These are phyloP conservation scores for Fragaria ananassa DNA, from an alignment of 306 rosid genomes.

Conservation along the genomic window DNA sequence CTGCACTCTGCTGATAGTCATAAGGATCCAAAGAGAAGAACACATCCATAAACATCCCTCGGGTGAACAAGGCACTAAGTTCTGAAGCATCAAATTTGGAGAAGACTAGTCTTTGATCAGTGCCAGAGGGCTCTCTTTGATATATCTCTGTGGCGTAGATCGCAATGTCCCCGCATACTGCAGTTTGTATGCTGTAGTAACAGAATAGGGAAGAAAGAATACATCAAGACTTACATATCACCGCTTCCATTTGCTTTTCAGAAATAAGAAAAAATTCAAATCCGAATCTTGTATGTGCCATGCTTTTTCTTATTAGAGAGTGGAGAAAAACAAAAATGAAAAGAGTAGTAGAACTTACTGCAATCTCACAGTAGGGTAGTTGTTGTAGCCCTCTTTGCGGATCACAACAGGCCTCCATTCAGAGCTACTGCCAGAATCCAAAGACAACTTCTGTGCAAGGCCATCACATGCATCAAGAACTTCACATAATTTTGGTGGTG, in stretches of 20 bases:
- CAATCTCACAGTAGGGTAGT: slow-evolving; percentile 77
- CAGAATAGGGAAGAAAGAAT: slow-evolving; percentile 6
- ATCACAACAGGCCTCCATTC: slow-evolving; percentile 77
- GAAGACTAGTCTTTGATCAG: slow-evolving; percentile 58
- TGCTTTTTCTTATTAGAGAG: not conserved
- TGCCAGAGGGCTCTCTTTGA: slow-evolving; percentile 63
- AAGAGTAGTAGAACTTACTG: slow-evolving; percentile 61
- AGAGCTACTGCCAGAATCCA: slow-evolving; percentile 61
- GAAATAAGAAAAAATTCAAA: too few species aligned
- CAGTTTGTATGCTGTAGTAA: slow-evolving; percentile 67
- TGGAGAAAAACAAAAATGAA: not conserved
- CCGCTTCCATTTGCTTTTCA: not conserved
- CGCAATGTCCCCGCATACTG: slow-evolving; percentile 42
- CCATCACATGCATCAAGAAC: slow-evolving; percentile 79
- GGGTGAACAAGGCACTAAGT: slow-evolving; percentile 55
- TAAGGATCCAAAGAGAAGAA: slow-evolving; percentile 75
- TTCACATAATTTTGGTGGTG: slow-evolving; percentile 57
- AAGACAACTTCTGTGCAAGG: slow-evolving; percentile 45
- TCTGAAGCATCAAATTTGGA: slow-evolving; percentile 69
- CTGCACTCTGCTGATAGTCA: slow-evolving; percentile 82
- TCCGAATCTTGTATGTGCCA: not conserved
- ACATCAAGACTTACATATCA: not conserved
- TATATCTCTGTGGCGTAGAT: slow-evolving; percentile 78
- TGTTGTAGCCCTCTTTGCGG: slow-evolving; percentile 63
- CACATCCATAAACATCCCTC: slow-evolving; percentile 70